Base-by-base conservation (phyloP, 306 rosid genomes). In the Cucumis cinereus region DNA sequence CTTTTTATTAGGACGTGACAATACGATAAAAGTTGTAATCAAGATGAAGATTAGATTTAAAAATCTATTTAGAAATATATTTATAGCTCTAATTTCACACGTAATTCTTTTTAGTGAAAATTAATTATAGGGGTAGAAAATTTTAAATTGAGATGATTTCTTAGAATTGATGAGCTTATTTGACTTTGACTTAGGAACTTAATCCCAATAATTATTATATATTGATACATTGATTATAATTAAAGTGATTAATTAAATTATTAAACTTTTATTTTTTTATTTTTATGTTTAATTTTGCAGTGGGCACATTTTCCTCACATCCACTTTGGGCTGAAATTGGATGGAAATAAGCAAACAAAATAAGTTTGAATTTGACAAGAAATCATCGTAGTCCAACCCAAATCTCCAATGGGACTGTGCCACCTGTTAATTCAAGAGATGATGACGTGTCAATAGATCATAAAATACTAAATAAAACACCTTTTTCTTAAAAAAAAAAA, bases 221-320 rank as follows among this genome's bases (percentile, higher is more conserved):
- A 5, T 30, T 30, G 6, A 16, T 28, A 30, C 10, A 62, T 33
- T 13, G 68, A 13, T 61, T 30, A 9, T n/a, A n/a, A 40, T 20
- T 62, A 16, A 24, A 58, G 8, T 24, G 43, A 22, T 10, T 8
- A 16, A 28, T 30, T 62, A 62, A 62, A 17, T 38, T 1, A 67
- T 40, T 6, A 47, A 45, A 3, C 35, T 3, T 30, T 30, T 30
- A 0, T 30, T 30, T 30, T 30, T 3, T 2, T 30, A 2, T 30
- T 1, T 30, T 30, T 30, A 3, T 30, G 0, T 30, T 24, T 23
- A 10, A 28, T 43, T 61, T 19, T 82, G 88, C 92, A 94, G 99
- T 94, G 99, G 99, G 99, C 99, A 82, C 99, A 94, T 92, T 90
- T 91, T 80, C 99, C 99, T 78, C 97, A 89, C 87, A 90, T 94